phyloP scores from a whole-genome alignment of 192 early-diverging fungal genomes.

The Coemansia sp. region DNA sequence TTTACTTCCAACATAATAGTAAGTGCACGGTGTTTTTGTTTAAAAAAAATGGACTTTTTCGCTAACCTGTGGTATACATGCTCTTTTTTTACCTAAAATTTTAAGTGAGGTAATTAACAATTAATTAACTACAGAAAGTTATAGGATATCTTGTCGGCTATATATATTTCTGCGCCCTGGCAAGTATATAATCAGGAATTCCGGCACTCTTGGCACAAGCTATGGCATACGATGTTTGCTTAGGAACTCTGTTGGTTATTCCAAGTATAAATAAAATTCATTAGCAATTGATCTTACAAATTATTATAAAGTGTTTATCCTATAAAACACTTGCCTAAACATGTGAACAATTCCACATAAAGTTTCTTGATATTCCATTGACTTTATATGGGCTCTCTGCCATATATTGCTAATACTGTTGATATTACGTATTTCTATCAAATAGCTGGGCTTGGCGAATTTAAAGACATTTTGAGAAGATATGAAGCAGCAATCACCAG shows the following conservation, averaged over 20 bases:
- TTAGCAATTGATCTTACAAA: not conserved
- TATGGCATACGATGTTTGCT: conserved; percentile 9
- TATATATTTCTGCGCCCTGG: conserved; percentile 10
- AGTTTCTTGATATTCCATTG: not conserved
- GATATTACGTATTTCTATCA: not conserved
- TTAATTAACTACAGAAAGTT: too few species aligned
- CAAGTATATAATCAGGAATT: conserved; percentile 17
- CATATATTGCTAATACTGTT: not conserved
- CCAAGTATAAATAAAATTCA: not conserved
- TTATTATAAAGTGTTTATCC: too few species aligned
- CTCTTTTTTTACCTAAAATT: too few species aligned
- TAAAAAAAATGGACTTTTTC: too few species aligned
- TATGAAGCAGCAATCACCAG: not conserved
- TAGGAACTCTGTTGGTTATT: not conserved
- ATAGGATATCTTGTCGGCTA: not conserved
- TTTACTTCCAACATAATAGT: too few species aligned
- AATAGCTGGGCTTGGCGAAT: not conserved
- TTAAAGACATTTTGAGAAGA: not conserved
- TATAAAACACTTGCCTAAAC: not conserved
- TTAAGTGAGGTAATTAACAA: too few species aligned
- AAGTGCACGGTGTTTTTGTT: too few species aligned
- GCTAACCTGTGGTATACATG: too few species aligned
- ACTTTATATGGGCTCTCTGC: not conserved
- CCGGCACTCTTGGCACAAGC: conserved; percentile 29
- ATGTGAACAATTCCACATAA: not conserved